Percentiles rank a stretch among this genome's conserved stretches.
These are phyloP conservation scores for Pichia sp. DNA, from an alignment of 1,139 yeast genomes.

Conservation along the genomic window DNA sequence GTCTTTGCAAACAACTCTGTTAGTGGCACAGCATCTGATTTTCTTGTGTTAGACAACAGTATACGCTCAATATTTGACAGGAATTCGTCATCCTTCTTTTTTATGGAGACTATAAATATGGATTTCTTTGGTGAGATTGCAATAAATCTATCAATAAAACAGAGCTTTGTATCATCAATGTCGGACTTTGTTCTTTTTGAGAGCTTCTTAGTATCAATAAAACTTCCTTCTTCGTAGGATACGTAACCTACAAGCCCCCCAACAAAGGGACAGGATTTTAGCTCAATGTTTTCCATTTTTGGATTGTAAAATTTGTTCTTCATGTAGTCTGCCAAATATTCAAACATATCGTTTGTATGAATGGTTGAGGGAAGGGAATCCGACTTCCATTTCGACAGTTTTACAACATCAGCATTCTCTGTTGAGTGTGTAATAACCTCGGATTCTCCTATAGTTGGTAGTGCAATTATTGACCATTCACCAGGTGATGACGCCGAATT, in stretches of 20 bases:
- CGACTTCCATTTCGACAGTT: slow-evolving; percentile 27
- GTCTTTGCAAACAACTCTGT: neutral
- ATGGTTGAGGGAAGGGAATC: neutral
- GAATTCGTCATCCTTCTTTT: slow-evolving; percentile 39
- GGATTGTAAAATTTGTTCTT: slow-evolving; percentile 24
- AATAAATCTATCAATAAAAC: slow-evolving; percentile 64
- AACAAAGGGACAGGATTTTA: slow-evolving; percentile 56
- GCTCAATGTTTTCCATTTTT: slow-evolving; percentile 22
- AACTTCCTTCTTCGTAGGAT: slow-evolving; percentile 80
- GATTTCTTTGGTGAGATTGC: slow-evolving; percentile 41
- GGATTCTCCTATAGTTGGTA: slow-evolving; percentile 52
- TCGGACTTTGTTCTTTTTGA: slow-evolving; percentile 32
- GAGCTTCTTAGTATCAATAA: slow-evolving; percentile 36
- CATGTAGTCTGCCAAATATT: slow-evolving; percentile 50
- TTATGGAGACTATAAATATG: slow-evolving; percentile 53
- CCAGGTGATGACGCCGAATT: slow-evolving; percentile 82
- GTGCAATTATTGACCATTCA: slow-evolving; percentile 79
- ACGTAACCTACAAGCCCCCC: slow-evolving; percentile 88
- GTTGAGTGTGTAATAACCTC: slow-evolving; percentile 65
- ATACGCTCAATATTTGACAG: slow-evolving; percentile 21
- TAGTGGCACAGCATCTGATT: neutral
- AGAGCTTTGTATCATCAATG: slow-evolving; percentile 71
- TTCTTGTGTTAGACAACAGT: neutral
- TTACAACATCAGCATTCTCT: slow-evolving; percentile 26
- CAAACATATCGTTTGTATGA: slow-evolving; percentile 40